Evolutionary conservation across 2,329 filamentous ascomycete species (phyloP).

Genomic region (Lithohypha guttulata): DNA sequence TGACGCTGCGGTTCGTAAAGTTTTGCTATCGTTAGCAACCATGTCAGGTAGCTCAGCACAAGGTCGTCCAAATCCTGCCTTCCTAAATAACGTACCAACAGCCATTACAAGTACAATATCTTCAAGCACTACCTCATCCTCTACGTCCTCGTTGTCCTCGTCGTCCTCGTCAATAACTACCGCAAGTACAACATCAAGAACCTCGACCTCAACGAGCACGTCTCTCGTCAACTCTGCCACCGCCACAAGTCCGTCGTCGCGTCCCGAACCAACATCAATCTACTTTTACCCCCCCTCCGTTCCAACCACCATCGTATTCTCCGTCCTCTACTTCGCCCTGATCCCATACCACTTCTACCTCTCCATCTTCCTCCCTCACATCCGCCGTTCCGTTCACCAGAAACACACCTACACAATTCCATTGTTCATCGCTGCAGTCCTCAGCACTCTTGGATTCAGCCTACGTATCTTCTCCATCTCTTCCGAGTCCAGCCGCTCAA

Average conservation of each 20-base stretch:
- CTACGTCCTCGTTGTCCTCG: neutral
- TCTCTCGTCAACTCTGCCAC: neutral
- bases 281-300: constrained; percentile 39
- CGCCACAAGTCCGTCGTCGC: constrained; percentile 27
- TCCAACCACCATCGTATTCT: constrained; percentile 33
- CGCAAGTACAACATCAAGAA: neutral
- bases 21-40: neutral
- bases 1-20: too few species aligned
- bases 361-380: constrained; percentile 33
- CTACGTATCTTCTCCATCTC: constrained; percentile 30
- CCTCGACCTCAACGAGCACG: neutral
- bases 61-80: constrained; percentile 2
- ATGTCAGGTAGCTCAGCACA: constrained; percentile 5
- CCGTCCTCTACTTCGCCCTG: constrained; percentile 32
- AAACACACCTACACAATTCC: constrained; percentile 32
- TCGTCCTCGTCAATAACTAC: neutral
- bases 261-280: constrained; percentile 19
- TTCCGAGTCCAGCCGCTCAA: constrained; percentile 22
- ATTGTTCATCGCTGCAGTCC: constrained; percentile 32
- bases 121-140: neutral
- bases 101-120: neutral
- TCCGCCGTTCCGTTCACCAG: constrained; percentile 20
- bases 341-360: constrained; percentile 31
- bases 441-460: constrained; percentile 36
- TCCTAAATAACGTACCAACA: constrained; percentile 6